Percentiles rank a stretch among this genome's conserved stretches.
Conservation (phyloP, 257 asterid genomes). For the Solanum piurae region DNA sequence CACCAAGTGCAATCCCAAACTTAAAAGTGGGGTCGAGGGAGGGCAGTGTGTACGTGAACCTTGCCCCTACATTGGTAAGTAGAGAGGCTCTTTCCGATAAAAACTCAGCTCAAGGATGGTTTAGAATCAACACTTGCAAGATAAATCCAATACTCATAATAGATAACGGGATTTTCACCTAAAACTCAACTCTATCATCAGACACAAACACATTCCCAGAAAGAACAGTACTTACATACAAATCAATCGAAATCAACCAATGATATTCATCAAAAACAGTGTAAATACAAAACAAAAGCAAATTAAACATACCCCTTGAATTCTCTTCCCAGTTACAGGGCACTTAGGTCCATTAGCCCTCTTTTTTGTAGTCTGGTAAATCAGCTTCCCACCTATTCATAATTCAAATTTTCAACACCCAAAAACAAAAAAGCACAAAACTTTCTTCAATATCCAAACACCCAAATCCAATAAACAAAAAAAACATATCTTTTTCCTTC, state of each 20-base stretch:
- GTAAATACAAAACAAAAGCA: not conserved
- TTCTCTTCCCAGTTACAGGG: conserved; percentile 81
- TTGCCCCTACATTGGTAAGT: not conserved
- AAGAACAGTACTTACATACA: not conserved
- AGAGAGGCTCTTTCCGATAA: not conserved
- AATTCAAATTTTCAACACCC: not conserved
- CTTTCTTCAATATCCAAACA: not conserved
- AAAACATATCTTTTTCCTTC: not conserved
- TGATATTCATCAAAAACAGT: not conserved
- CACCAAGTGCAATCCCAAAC: not conserved
- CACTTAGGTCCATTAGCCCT: conserved; percentile 78
- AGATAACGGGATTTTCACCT: not conserved
- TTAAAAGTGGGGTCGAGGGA: not conserved
- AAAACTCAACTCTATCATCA: not conserved
- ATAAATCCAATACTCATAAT: not conserved
- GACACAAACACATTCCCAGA: not conserved
- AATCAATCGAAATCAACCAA: no score
- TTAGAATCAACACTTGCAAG: not conserved
- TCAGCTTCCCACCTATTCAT: conserved; percentile 59
- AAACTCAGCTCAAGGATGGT: not conserved
- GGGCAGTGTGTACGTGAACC: rapidly evolving
- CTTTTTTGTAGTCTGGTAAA: conserved; percentile 68
- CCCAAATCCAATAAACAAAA: not conserved
- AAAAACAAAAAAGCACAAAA: not conserved
- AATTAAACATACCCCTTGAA: conserved; percentile 61